These are phyloP conservation scores for Ceratobasidium sp. DNA, from an alignment of 1,284 basidiomycete genomes.

Conservation along the genomic window DNA sequence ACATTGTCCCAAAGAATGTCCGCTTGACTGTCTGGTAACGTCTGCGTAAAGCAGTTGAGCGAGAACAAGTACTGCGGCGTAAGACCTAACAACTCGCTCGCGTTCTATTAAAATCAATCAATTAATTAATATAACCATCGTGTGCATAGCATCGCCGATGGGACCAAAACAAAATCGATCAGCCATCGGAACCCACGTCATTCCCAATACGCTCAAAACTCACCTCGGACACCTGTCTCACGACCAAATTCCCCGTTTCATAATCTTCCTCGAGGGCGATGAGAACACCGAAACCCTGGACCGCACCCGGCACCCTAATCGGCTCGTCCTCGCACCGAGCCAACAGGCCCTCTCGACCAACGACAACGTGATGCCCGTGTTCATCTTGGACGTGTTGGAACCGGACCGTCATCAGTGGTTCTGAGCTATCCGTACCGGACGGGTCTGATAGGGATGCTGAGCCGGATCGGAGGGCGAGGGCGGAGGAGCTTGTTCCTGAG, in stretches of 20 bases:
- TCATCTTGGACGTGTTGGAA: constrained; percentile 79
- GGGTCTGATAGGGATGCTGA: neutral
- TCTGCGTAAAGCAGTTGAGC: constrained; percentile 81
- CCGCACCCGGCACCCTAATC: constrained; percentile 86
- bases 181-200: constrained; percentile 34
- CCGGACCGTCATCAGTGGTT: constrained; percentile 68
- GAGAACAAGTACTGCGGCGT: constrained; percentile 84
- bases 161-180: constrained; percentile 43
- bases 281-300: constrained; percentile 89
- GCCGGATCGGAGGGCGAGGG: neutral
- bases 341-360: constrained; percentile 79
- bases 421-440: constrained; percentile 17
- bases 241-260: constrained; percentile 70
- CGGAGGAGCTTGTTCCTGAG: neutral
- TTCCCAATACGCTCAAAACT: constrained; percentile 48
- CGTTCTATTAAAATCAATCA: no score
- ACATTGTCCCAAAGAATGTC: constrained; percentile 84
- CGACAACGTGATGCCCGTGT: constrained; percentile 80
- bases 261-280: constrained; percentile 79
- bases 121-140: no score
- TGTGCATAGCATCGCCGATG: constrained; percentile 49
- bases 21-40: constrained; percentile 77
- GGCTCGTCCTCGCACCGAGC: constrained; percentile 88
- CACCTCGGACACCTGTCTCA: constrained; percentile 89
- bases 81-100: constrained; percentile 77